Base-by-base conservation (phyloP, 1,139 yeast genomes). In the Kodamaea plutei region DNA sequence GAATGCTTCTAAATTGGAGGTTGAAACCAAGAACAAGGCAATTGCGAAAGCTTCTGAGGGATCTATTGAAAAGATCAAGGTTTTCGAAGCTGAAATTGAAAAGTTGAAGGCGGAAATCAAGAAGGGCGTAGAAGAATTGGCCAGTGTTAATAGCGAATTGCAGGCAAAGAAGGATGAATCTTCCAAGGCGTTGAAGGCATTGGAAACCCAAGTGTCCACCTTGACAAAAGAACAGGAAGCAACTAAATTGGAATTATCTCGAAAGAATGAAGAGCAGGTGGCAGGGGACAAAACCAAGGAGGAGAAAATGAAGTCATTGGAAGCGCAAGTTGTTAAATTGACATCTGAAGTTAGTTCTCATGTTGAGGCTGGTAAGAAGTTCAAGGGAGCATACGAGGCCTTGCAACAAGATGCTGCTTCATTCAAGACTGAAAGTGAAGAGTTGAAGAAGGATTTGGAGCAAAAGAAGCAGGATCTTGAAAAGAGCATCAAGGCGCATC, bases 361-460 rank as follows among this genome's bases (percentile, higher is more conserved):
- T 24, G 19, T 10, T 14, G 11, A 14, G 19, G n/a, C 21, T 12
- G 10, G 25, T 1, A 6, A 18, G 18, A 25, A 15, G 5, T 11
- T 14, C 20, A 15, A 20, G 15, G 17, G 20, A 25, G 18, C 22
- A 22, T 9, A 15, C 23, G 9, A 17, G 13, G 17, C 17, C 15
- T 28, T 10, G 21, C 27, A 17, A 21, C 23, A 18, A 18, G 24
- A 37, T 25, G 29, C 33, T 9, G 32, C 22, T 5, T 24, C 25
- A 7, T 26, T 31, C 21, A 24, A 33, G 25, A 30, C 28, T n/a
- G 26, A 31, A 7, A 14, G 27, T 23, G 32, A 33, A 15, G 21
- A 20, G 11, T 31, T 37, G 15, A 31, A 8, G 10, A 22, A 27
- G 7, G 38, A 36, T 15, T 37, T 33, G 31, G 15, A 20, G 7